Evolutionary conservation across 2,329 filamentous ascomycete genomes (phyloP).

Genomic region (Cryoendolithus antarcticus): DNA sequence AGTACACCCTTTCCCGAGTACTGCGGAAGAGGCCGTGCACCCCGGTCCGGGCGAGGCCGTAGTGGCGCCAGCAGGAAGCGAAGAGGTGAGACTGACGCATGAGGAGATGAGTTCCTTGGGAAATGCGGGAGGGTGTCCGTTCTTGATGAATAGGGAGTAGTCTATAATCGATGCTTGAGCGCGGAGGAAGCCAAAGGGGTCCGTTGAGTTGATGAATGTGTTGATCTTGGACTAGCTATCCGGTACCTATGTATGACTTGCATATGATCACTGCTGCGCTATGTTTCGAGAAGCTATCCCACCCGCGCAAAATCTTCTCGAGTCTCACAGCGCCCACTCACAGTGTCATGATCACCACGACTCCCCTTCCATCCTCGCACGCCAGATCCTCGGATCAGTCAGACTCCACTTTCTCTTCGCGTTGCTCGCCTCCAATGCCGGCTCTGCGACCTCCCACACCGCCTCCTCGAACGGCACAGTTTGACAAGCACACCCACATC

Average conservation of each 20-base stretch:
- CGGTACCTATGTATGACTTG: too few relatives aligned
- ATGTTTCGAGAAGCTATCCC: too few relatives aligned
- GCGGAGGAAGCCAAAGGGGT: neutral
- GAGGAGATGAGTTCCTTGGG: conserved; percentile 26
- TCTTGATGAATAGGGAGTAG: conserved; percentile 27
- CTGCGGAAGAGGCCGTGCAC: conserved; percentile 20
- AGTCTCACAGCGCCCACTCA: too few relatives aligned
- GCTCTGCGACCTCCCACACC: neutral
- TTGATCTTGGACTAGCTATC: too few relatives aligned
- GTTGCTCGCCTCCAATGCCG: neutral
- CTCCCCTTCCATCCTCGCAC: conserved; percentile 10
- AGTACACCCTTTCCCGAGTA: conserved; percentile 24
- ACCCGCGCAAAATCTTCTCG: too few relatives aligned
- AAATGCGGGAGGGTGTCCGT: conserved; percentile 21
- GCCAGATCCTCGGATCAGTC: conserved; percentile 15
- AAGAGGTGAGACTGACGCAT: conserved; percentile 24
- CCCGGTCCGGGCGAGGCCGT: conserved; percentile 25
- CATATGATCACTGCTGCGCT: too few relatives aligned
- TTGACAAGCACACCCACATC: conserved; percentile 20
- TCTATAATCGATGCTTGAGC: neutral
- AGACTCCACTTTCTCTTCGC: conserved; percentile 14
- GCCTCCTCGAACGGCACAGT: conserved; percentile 7
- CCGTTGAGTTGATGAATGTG: neutral
- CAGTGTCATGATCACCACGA: conserved; percentile 3
- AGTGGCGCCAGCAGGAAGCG: conserved; percentile 17